phyloP scores from a whole-genome alignment of 75 land plant genomes.

The Pinus albicaulis region DNA sequence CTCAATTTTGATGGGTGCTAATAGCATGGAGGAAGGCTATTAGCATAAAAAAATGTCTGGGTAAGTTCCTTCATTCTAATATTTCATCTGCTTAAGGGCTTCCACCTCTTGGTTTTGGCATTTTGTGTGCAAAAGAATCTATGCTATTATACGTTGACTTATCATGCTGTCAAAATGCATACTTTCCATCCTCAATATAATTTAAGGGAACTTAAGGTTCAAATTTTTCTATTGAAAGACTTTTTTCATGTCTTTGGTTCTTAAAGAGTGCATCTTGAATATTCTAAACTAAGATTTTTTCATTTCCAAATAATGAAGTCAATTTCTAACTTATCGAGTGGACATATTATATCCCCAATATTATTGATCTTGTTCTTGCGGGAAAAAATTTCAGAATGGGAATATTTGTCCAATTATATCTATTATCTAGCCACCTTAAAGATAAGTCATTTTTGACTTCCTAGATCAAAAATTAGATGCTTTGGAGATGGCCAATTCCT shows the following conservation, averaged over 20 bases:
- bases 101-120: conserved; percentile 22
- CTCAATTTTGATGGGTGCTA: no score
- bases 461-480: conserved; percentile 33
- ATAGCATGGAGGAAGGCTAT: conserved; percentile 6
- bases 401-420: conserved; percentile 62
- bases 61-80: conserved; percentile 6
- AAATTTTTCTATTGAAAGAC: no score
- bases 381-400: conserved; percentile 93
- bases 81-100: conserved; percentile 10
- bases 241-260: no score
- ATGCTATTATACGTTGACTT: no score
- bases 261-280: no score
- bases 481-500: conserved; percentile 52
- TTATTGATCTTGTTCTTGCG: conserved; percentile 79
- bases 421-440: conserved; percentile 74
- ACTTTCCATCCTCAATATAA: no score
- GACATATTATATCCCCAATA: conserved; percentile 91
- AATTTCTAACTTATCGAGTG: no score
- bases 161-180: no score
- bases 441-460: conserved; percentile 42
- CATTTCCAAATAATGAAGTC: no score
- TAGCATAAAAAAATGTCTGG: conserved; percentile 24
- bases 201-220: no score
- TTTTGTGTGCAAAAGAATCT: conserved; percentile 49
- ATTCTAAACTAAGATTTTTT: no score